Conservation (phyloP, 768 basidiomycete genomes). For the Solioccasus polychromus region DNA sequence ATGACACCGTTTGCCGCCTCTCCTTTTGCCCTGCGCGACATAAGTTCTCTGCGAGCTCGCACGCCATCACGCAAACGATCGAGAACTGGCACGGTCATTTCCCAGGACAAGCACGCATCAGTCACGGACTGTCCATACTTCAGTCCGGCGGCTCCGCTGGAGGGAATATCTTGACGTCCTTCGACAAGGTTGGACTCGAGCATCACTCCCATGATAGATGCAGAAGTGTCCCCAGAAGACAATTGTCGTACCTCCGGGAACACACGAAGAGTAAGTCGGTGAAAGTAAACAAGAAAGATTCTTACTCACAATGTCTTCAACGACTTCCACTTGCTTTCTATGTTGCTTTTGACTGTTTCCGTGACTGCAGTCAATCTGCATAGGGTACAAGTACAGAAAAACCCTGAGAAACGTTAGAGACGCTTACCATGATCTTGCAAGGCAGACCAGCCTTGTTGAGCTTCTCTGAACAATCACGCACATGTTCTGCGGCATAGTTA, state of each 20-base stretch:
- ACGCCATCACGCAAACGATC: conserved; percentile 89
- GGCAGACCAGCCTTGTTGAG: conserved; percentile 75
- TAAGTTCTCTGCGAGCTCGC: conserved; percentile 60
- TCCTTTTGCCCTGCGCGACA: conserved; percentile 33
- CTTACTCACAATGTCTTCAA: conserved; percentile 76
- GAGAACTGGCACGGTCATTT: conserved; percentile 75
- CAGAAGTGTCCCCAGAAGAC: conserved; percentile 65
- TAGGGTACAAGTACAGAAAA: background rate
- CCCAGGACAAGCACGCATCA: conserved; percentile 90
- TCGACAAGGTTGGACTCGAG: conserved; percentile 89
- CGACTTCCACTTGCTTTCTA: conserved; percentile 82
- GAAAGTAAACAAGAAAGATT: conserved; percentile 1
- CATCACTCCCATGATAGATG: conserved; percentile 90
- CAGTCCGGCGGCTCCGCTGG: conserved; percentile 65
- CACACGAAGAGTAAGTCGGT: conserved; percentile 10
- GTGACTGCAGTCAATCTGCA: conserved; percentile 93
- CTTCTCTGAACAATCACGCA: conserved; percentile 71
- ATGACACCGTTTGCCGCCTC: conserved; percentile 4
- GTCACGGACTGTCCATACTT: conserved; percentile 87
- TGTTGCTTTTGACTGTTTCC: conserved; percentile 95
- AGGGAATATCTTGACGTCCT: conserved; percentile 82
- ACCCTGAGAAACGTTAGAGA: background rate
- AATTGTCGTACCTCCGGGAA: conserved; percentile 63
- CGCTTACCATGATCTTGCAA: conserved; percentile 81
- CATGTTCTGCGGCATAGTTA: conserved; percentile 80